phyloP scores from a whole-genome alignment of 192 early-diverging fungal genomes.

The Phycomyces blakesleeanus region DNA sequence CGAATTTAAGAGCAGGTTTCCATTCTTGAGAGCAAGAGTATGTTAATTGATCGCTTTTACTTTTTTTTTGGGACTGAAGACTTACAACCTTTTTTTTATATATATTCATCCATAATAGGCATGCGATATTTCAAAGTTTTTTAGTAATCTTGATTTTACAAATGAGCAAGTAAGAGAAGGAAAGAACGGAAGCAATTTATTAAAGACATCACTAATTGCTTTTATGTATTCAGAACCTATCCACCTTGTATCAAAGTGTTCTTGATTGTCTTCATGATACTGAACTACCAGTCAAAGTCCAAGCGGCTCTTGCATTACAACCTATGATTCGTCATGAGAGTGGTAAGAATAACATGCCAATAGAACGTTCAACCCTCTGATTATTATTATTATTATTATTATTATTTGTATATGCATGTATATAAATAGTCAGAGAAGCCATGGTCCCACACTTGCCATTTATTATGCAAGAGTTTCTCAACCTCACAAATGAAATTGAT shows the following conservation, averaged over 20 bases:
- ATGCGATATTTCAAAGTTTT: slow-evolving; percentile 46
- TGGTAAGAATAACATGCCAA: slow-evolving; percentile 28
- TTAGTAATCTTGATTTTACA: slow-evolving; percentile 60
- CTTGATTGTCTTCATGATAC: slow-evolving; percentile 66
- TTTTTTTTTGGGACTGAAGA: no score
- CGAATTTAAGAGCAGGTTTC: slow-evolving; percentile 81
- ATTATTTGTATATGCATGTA: no score
- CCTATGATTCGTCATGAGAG: slow-evolving; percentile 70
- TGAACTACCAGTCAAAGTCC: slow-evolving; percentile 85
- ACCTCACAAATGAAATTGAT: slow-evolving; percentile 90
- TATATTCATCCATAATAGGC: no score
- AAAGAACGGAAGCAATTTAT: neutral
- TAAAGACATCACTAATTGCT: no score
- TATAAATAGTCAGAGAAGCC: slow-evolving; percentile 49
- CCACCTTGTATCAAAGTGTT: slow-evolving; percentile 40
- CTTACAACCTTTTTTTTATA: no score
- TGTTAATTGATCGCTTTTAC: slow-evolving; percentile 29
- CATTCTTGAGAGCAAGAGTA: slow-evolving; percentile 80
- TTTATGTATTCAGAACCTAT: slow-evolving; percentile 39
- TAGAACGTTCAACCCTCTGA: neutral
- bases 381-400: no score
- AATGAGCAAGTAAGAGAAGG: slow-evolving; percentile 37
- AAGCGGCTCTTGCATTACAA: slow-evolving; percentile 79
- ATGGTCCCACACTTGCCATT: slow-evolving; percentile 76
- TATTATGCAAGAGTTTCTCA: slow-evolving; percentile 82